A percentile compares a stretch with the other conserved stretches of the same genome.
Evolutionary conservation across 2,329 filamentous ascomycete genomes (phyloP).

Genomic region (Ceratocystis huliohia): DNA sequence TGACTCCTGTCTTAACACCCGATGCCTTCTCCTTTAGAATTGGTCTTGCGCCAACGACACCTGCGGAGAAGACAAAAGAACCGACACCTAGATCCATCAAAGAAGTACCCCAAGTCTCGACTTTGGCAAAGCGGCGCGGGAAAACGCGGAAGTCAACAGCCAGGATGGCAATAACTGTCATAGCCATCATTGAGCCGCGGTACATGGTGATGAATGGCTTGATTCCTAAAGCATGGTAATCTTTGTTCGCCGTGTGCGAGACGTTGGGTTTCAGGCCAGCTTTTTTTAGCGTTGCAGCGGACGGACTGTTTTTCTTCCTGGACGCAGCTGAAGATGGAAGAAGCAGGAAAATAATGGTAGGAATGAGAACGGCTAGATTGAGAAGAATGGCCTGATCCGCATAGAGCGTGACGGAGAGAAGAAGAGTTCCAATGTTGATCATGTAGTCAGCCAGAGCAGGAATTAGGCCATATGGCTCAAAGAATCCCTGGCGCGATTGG

Average conservation of each 20-base stretch:
- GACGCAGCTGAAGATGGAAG: conserved; percentile 30
- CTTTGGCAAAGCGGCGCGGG: conserved; percentile 88
- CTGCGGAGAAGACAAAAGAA: conserved; percentile 91
- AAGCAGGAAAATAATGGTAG: conserved; percentile 52
- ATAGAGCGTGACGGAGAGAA: conserved; percentile 81
- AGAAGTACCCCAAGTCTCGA: conserved; percentile 99
- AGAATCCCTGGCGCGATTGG: conserved; percentile 72
- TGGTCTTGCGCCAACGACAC: conserved; percentile 75
- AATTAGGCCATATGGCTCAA: conserved; percentile 57
- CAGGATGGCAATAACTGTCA: conserved; percentile 84
- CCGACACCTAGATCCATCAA: conserved; percentile 96
- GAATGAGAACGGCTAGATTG: conserved; percentile 59
- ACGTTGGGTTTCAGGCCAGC: conserved; percentile 24
- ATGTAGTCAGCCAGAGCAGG: conserved; percentile 69
- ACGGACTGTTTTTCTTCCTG: conserved; percentile 19
- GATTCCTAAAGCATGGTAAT: conserved; percentile 46
- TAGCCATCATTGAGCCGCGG: conserved; percentile 78
- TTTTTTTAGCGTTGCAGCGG: conserved; percentile 33
- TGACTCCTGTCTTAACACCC: conserved; percentile 38
- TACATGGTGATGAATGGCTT: conserved; percentile 92
- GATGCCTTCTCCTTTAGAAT: conserved; percentile 56
- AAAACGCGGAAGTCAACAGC: conserved; percentile 93
- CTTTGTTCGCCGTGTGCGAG: conserved; percentile 21
- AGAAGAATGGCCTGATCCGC: conserved; percentile 50
- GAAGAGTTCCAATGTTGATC: conserved; percentile 68